Conservation (phyloP, 2,329 filamentous ascomycete genomes). For the Stagonosporopsis vannaccii region DNA sequence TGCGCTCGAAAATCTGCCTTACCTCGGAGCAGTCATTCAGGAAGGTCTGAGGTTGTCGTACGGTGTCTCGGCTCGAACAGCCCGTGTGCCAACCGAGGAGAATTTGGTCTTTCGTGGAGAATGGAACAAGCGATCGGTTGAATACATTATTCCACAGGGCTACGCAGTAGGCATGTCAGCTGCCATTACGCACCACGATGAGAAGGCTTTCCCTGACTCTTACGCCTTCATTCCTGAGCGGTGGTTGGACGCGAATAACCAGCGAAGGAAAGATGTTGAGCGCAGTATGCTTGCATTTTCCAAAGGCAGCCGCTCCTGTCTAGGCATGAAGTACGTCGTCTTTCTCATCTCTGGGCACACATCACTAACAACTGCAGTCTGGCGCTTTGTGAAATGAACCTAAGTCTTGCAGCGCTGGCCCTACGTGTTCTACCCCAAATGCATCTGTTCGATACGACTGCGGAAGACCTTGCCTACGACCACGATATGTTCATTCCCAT, state of each 20-base stretch:
- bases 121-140: slow-evolving; percentile 31
- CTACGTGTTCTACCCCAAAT: slow-evolving; percentile 35
- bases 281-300: slow-evolving; percentile 40
- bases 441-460: slow-evolving; percentile 30
- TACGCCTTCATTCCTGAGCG: slow-evolving; percentile 39
- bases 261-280: slow-evolving; percentile 35
- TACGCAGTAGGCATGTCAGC: slow-evolving; percentile 38
- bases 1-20: slow-evolving; percentile 38
- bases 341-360: not conserved
- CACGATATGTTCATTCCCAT: slow-evolving; percentile 39
- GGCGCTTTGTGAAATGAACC: slow-evolving; percentile 32
- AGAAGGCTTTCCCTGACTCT: slow-evolving; percentile 34
- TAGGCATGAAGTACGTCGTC: slow-evolving; percentile 44
- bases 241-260: slow-evolving; percentile 38
- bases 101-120: slow-evolving; percentile 34
- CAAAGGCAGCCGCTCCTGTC: slow-evolving; percentile 41
- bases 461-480: slow-evolving; percentile 32
- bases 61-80: slow-evolving; percentile 36
- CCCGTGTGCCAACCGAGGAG: slow-evolving; percentile 34
- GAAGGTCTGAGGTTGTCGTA: slow-evolving; percentile 43
- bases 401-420: slow-evolving; percentile 30
- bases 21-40: slow-evolving; percentile 42
- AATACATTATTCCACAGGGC: slow-evolving; percentile 32
- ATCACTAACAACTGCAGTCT: slow-evolving; percentile 24
- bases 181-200: slow-evolving; percentile 35